Conservation (phyloP, 2,329 filamentous ascomycete genomes). For the Knoxdaviesia capensis region DNA sequence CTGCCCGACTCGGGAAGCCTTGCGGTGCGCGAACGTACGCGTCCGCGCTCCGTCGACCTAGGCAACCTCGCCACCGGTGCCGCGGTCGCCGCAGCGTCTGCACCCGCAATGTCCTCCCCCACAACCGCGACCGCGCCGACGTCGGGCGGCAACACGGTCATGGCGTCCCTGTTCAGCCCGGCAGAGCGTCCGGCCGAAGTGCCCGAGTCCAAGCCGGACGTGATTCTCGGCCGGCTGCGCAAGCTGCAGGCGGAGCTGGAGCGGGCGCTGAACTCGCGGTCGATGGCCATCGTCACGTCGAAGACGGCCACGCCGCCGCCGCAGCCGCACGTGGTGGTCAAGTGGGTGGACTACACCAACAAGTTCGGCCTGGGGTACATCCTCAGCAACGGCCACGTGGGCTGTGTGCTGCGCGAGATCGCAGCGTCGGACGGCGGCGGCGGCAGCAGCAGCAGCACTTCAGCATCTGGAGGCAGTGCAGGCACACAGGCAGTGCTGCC, state of each 20-base stretch:
- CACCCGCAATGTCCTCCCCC: conserved; percentile 10
- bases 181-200: conserved; percentile 29
- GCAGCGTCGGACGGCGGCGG: conserved; percentile 14
- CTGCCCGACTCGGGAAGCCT: too few species aligned
- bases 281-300: conserved; percentile 37
- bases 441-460: conserved; percentile 23
- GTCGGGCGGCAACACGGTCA: conserved; percentile 8
- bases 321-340: conserved; percentile 45
- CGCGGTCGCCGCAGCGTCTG: too few species aligned
- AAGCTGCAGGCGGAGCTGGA: conserved; percentile 40
- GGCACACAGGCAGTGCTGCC: conserved; percentile 40
- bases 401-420: conserved; percentile 43
- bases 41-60: too few species aligned
- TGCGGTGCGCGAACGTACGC: too few species aligned
- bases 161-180: conserved; percentile 33
- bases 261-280: conserved; percentile 39
- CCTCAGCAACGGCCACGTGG: conserved; percentile 61
- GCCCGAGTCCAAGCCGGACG: conserved; percentile 33
- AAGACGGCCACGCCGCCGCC: conserved; percentile 32
- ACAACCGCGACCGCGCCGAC: conserved; percentile 3
- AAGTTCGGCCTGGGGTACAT: conserved; percentile 75
- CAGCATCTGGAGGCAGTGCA: too few species aligned
- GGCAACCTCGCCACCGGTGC: too few species aligned
- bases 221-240: conserved; percentile 32
- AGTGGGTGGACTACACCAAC: conserved; percentile 81